Base-by-base conservation (phyloP, 2,329 filamentous ascomycete species). In the Hymenoscyphus occultus region DNA sequence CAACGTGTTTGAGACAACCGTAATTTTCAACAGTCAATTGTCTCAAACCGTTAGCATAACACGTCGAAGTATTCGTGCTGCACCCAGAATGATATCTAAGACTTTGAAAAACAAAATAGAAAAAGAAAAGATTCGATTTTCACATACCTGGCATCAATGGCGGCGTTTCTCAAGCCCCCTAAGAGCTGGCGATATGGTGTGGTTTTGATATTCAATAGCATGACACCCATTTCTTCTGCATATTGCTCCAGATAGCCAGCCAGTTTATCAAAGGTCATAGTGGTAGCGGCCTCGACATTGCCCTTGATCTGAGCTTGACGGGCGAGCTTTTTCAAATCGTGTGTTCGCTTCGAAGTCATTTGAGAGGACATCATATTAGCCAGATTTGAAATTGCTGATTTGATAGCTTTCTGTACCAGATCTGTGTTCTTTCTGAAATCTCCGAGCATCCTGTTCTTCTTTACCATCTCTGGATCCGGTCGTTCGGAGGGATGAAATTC, bases 301-400 rank as follows among this genome's bases (percentile, higher is more conserved):
- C 62, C 63, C 40, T 71, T 69, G 32, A 74, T 73, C 39, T 69
- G 63, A 10, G 69, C 64, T 59, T 74, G 71, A 10, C 72, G 71
- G 28, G 69, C 48, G 19, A 74, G 65, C 64, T 71, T 67, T 40
- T 73, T 69, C n/a, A 73, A 45, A 56, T 74, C 72, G 48, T 74
- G 69, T 19, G 70, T 73, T 61, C 71, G 61, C 64, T 73, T 74
- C 9, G 71, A 73, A 9, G 71, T 73, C 22, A 68, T 72, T 61
- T 71, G 71, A 16, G 71, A 68, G 40, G 72, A 74, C 48, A 73
- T 68, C 68, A 73, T 73, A 40, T 68, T 71, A n/a, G 64, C 67
- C 39, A 74, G 56, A 19, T 62, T 63, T 1, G 70, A 65, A 45
- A 71, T 72, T 16, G 63, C 51, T 19, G 63, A 63, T 42, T 65